phyloP scores from a whole-genome alignment of 805 yeast species.

The Yarrowia sp. region DNA sequence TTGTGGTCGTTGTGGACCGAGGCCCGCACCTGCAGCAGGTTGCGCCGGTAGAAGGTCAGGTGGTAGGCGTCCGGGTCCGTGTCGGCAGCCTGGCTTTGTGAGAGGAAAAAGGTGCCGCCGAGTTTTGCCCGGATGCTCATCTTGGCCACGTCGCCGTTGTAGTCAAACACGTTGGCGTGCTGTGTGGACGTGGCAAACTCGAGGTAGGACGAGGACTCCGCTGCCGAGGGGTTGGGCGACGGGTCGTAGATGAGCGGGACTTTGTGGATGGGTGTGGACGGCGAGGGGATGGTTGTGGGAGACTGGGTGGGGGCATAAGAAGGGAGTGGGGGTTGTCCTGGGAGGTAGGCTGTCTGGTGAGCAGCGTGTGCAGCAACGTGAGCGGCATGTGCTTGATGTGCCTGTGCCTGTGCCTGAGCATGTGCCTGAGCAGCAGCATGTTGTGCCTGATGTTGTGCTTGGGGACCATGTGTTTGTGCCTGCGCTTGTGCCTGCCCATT shows the following conservation, averaged over 20 bases:
- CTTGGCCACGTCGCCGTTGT: conserved; percentile 29
- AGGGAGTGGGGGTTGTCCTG: no score
- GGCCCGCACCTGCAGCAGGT: conserved; percentile 46
- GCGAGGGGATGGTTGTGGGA: background rate
- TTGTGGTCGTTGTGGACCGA: conserved; percentile 45
- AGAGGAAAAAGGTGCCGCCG: conserved; percentile 30
- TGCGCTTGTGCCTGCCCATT: background rate
- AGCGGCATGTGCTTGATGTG: background rate
- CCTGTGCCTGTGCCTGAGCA: background rate
- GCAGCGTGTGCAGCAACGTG: background rate
- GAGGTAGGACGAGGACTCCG: conserved; percentile 15
- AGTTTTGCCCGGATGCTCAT: conserved; percentile 28
- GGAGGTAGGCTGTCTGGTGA: no score
- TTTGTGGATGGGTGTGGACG: conserved; percentile 21
- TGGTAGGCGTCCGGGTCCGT: conserved; percentile 41
- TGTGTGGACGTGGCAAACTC: conserved; percentile 22
- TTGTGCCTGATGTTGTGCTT: background rate
- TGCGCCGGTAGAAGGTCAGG: conserved; percentile 46
- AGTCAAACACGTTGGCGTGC: conserved; percentile 25
- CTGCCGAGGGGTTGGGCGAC: conserved; percentile 27
- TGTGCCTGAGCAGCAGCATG: background rate
- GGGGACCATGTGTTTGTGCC: background rate
- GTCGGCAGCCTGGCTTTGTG: conserved; percentile 15
- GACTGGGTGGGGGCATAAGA: background rate
- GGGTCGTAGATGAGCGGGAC: conserved; percentile 33